A percentile compares a stretch with the other conserved stretches of the same genome.
phyloP scores from a whole-genome alignment of 1,139 yeast species.

The Blastobotrys arbuscula region DNA sequence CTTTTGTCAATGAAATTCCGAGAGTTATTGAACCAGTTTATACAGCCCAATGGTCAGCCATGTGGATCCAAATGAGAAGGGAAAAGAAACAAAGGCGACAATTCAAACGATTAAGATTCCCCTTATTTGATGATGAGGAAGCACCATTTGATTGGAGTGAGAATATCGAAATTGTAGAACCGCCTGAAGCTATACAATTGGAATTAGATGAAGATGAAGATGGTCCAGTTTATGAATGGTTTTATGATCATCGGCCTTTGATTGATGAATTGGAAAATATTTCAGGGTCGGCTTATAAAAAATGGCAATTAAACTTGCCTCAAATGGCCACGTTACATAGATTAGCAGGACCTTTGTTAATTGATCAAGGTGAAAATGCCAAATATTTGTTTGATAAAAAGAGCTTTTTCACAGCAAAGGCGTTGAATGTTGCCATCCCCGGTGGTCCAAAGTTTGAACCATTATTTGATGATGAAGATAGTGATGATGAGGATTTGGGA shows the following conservation, averaged over 20 bases:
- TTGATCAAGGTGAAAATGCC: slow-evolving; percentile 48
- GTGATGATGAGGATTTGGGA: slow-evolving; percentile 69
- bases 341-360: slow-evolving; percentile 62
- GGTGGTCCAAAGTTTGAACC: slow-evolving; percentile 98
- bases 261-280: slow-evolving; percentile 50
- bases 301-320: slow-evolving; percentile 60
- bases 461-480: slow-evolving; percentile 53
- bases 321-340: slow-evolving; percentile 64
- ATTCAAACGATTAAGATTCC: slow-evolving; percentile 87
- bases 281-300: slow-evolving; percentile 72
- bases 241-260: slow-evolving; percentile 74
- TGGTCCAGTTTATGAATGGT: slow-evolving; percentile 60
- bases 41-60: slow-evolving; percentile 91
- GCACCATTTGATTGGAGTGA: slow-evolving; percentile 84
- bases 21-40: slow-evolving; percentile 89
- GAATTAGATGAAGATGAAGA: slow-evolving; percentile 61
- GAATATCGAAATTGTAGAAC: slow-evolving; percentile 66
- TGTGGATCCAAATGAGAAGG: slow-evolving; percentile 89
- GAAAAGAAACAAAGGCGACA: slow-evolving; percentile 88
- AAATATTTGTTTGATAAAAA: slow-evolving; percentile 68
- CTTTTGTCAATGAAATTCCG: slow-evolving; percentile 90
- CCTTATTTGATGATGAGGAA: slow-evolving; percentile 97
- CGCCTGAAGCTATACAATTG: slow-evolving; percentile 61
- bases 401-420: slow-evolving; percentile 84
- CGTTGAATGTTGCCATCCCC: slow-evolving; percentile 78